Evolutionary conservation across 768 basidiomycete genomes (phyloP), one percentile per base, ranked within the genome.

Genomic region (Amanita rubescens): DNA sequence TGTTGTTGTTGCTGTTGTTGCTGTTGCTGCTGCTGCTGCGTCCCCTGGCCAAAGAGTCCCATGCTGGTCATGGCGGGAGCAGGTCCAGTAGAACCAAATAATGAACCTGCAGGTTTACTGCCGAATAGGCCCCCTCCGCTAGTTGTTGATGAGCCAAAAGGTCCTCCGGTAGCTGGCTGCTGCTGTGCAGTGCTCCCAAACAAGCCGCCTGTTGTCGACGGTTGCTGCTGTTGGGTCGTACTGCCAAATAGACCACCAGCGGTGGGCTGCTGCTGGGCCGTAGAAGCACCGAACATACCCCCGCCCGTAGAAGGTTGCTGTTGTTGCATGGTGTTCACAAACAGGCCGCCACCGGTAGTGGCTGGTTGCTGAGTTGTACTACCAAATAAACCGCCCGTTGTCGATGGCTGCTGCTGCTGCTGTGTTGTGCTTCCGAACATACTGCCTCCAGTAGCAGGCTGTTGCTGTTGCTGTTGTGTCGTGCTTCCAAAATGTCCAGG

Each of bases 41-140:
- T 61, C 43, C 60, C 59, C 47, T 62, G 57, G 5, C 65, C 66
- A 59, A 66, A 66, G 42, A 65, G 47, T 46, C 68, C 61, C 39
- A 63, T 53, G 7, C 59, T 37, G 63, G 51, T 54, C 7, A 27
- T 30, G 49, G 62, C 53, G 59, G 66, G 34, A 9, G 43, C 32
- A 9, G 44, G 39, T 60, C 64, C 39, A 61, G 66, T 25, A 47
- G 47, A 48, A 51, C 63, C 63, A 57, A 64, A 63, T 41, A 71
- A 46, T 34, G 59, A 57, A n/a, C 55, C 52, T 15, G 55, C 39
- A 44, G 54, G 54, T 11, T 24, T 61, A 55, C 11, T 60, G 19
- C 52, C 52, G 37, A 53, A 53, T 17, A 46, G 24, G 9, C 51
- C 27, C 7, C 33, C 53, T 47, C 63, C 62, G 14, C 59, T 59